phyloP scores from a whole-genome alignment of 805 yeast genomes.

The Yamadazyma phyllophila region DNA sequence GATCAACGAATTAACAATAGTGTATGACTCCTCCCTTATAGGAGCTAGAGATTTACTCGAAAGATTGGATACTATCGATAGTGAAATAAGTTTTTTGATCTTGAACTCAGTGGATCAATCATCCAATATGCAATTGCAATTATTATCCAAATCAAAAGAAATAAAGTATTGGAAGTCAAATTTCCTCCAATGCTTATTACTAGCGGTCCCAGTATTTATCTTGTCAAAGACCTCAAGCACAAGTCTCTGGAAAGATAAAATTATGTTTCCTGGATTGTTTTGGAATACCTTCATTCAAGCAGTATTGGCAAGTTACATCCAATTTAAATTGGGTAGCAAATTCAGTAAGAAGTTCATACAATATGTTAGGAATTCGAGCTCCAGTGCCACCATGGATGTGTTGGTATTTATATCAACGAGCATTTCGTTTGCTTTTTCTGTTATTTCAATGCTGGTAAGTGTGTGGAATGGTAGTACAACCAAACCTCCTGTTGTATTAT shows the following conservation, averaged over 20 bases:
- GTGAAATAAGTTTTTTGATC: slow-evolving; percentile 53
- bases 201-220: slow-evolving; percentile 62
- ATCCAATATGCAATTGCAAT: slow-evolving; percentile 59
- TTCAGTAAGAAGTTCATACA: slow-evolving; percentile 65
- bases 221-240: slow-evolving; percentile 48
- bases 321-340: slow-evolving; percentile 61
- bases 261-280: slow-evolving; percentile 59
- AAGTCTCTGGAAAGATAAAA: slow-evolving; percentile 28
- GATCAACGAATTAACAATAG: slow-evolving; percentile 39
- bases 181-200: slow-evolving; percentile 48
- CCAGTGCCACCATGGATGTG: slow-evolving; percentile 82
- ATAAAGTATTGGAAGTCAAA: slow-evolving; percentile 66
- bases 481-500: slow-evolving; percentile 64
- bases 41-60: slow-evolving; percentile 68
- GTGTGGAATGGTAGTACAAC: slow-evolving; percentile 39
- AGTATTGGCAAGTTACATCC: slow-evolving; percentile 55
- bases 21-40: slow-evolving; percentile 46
- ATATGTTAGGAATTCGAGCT: slow-evolving; percentile 62
- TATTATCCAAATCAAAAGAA: slow-evolving; percentile 69
- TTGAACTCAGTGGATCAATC: slow-evolving; percentile 51
- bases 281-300: slow-evolving; percentile 63
- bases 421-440: slow-evolving; percentile 73
- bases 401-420: slow-evolving; percentile 79
- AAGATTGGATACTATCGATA: slow-evolving; percentile 40
- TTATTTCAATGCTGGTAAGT: slow-evolving; percentile 54